Conservation (phyloP, 805 yeast genomes). For the Lachancea thermotolerans region DNA sequence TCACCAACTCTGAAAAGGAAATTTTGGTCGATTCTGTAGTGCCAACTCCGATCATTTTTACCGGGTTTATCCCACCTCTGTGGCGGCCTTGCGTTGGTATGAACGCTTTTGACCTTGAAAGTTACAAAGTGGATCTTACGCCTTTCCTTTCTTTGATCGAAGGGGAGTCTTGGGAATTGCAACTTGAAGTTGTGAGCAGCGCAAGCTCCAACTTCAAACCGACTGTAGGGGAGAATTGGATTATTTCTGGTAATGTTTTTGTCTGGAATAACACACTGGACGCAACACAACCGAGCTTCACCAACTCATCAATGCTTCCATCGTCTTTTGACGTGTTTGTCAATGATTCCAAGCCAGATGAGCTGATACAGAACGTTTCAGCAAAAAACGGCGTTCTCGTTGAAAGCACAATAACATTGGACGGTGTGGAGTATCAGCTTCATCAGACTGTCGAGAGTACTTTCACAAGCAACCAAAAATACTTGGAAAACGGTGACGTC, state of each 20-base stretch:
- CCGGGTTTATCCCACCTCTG: slow-evolving; percentile 71
- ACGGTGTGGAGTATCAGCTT: slow-evolving; percentile 2
- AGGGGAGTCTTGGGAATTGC: slow-evolving; percentile 35
- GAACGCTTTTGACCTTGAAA: slow-evolving; percentile 65
- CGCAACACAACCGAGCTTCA: slow-evolving; percentile 16
- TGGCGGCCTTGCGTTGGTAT: slow-evolving; percentile 78
- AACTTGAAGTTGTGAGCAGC: slow-evolving; percentile 50
- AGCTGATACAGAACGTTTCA: slow-evolving; percentile 19
- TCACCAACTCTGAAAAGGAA: slow-evolving; percentile 25
- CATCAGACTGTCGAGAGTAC: slow-evolving; percentile 13
- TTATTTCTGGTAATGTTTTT: slow-evolving; percentile 48
- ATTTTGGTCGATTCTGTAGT: slow-evolving; percentile 49
- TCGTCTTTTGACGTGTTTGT: slow-evolving; percentile 7
- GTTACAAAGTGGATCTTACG: slow-evolving; percentile 65
- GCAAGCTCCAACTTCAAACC: slow-evolving; percentile 30
- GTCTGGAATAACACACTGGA: slow-evolving; percentile 49
- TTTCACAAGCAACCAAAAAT: slow-evolving; percentile 35
- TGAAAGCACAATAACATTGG: slow-evolving; percentile 1
- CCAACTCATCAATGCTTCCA: slow-evolving; percentile 10
- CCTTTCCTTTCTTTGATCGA: slow-evolving; percentile 65
- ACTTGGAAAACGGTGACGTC: slow-evolving; percentile 35
- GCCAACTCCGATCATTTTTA: slow-evolving; percentile 68
- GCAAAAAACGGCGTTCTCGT: slow-evolving; percentile 13
- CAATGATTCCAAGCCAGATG: slow-evolving; percentile 11
- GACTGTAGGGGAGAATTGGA: slow-evolving; percentile 49